Evolutionary conservation across 192 early-diverging fungal genomes (phyloP).

Genomic region (Podila minutissima): DNA sequence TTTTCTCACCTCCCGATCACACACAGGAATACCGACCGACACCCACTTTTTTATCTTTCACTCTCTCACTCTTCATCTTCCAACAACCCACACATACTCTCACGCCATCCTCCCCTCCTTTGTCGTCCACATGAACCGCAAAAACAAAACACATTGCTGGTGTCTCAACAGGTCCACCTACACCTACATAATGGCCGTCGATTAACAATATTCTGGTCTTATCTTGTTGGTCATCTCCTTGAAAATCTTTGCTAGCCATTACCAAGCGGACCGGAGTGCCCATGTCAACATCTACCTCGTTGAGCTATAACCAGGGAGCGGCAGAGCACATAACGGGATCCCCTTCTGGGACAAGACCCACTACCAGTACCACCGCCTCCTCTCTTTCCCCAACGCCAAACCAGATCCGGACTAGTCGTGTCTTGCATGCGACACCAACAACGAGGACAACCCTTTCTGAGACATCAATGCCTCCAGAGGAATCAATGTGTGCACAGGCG

Average conservation of each 20-base stretch:
- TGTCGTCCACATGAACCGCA: too few relatives aligned
- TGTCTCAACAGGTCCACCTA: too few relatives aligned
- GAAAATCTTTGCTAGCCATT: neutral
- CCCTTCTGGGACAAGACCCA: conserved; percentile 1
- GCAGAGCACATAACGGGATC: neutral
- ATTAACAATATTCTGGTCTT: neutral
- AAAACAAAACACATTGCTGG: too few relatives aligned
- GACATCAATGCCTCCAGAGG: neutral
- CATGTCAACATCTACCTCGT: neutral
- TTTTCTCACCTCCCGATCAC: neutral
- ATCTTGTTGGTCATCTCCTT: neutral
- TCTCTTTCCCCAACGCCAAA: neutral
- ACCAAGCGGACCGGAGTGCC: neutral
- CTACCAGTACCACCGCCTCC: neutral
- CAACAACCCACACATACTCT: too few relatives aligned
- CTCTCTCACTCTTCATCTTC: neutral
- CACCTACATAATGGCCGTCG: too few relatives aligned
- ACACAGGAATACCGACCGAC: neutral
- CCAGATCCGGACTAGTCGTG: neutral
- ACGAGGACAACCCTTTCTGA: too few relatives aligned
- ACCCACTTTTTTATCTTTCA: neutral
- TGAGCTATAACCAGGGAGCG: neutral
- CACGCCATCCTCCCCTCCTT: too few relatives aligned
- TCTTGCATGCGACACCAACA: neutral
- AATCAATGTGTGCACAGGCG: neutral